Evolutionary conservation across 2,329 filamentous ascomycete genomes (phyloP), one percentile per base, ranked within the genome.

Genomic region (Pseudocercospora crystallina): DNA sequence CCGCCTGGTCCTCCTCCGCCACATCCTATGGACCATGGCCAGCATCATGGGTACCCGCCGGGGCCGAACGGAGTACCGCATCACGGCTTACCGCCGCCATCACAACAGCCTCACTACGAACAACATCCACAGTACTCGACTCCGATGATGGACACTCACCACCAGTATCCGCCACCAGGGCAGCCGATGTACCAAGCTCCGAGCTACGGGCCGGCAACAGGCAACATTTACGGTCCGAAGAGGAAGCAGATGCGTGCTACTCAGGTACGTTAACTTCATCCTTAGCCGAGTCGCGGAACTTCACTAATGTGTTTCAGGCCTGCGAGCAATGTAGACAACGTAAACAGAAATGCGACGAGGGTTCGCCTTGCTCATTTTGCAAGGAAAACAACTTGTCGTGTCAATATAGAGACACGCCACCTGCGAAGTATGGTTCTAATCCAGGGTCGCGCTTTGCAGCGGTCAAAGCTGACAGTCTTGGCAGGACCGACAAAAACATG

Each of bases 291-390:
- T 46, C 40, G 37, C 20, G 20, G 20, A 26, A 47, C 38, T 45
- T 47, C 29, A 45, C 53, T 63, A 46, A 62, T 51, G 26, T 35
- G 35, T 32, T 39, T 29, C 49, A 95, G 85, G 94, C 94, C 33
- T 99, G 94, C 71, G 90, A 95, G 65, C 89, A 86, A 69, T 96
- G 90, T 71, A 84, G 90, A 51, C 81, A 87, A 54, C 80, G 92
- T 34, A 96, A 95, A 71, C 90, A 90, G 11, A 95, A 95, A 71
- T 96, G 90, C 68, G 90, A 95, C 63, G 90, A 96, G 74, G 84
- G 85, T 9, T 84, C 87, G 59, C 90, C 87, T 62, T 92, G 90
- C 66, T 89, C 86, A 34, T 83, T 84, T 63, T 99, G 94, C 69
- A 87, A 86, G 62, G 91, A 97, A 61, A 95, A 95, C 67, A 85